phyloP scores from a whole-genome alignment of 2,329 filamentous ascomycete genomes.

The Arthrobotrys sinensis region DNA sequence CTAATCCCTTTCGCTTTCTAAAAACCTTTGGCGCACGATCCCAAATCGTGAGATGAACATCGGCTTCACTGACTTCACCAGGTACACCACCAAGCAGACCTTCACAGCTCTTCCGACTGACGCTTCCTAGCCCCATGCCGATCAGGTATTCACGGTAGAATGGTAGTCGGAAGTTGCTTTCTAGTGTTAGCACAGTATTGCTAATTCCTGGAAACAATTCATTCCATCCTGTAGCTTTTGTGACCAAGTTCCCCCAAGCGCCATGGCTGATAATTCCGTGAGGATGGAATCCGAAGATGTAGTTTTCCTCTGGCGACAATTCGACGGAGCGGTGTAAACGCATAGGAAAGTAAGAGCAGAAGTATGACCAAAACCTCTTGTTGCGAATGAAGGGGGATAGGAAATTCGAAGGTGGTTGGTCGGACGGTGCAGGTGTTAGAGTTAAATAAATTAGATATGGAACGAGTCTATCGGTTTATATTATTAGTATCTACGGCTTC shows the following conservation, averaged over 20 bases:
- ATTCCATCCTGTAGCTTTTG: constrained; percentile 75
- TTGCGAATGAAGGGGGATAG: constrained; percentile 82
- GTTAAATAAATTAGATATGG: constrained; percentile 88
- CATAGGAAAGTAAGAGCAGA: constrained; percentile 93
- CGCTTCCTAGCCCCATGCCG: constrained; percentile 86
- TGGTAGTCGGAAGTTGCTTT: constrained; percentile 93
- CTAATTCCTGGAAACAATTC: constrained; percentile 94
- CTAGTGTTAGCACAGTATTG: constrained; percentile 93
- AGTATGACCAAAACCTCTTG: constrained; percentile 85
- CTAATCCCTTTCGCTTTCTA: constrained; percentile 34
- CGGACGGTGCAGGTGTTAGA: constrained; percentile 81
- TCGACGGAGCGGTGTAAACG: constrained; percentile 86
- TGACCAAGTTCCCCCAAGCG: constrained; percentile 57
- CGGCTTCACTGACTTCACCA: constrained; percentile 56
- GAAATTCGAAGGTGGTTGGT: constrained; percentile 78
- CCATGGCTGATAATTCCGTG: constrained; percentile 84
- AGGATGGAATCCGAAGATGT: constrained; percentile 97
- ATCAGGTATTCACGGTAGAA: constrained; percentile 96
- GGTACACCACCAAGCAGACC: constrained; percentile 79
- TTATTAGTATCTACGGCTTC: constrained; percentile 5
- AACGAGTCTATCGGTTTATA: constrained; percentile 69
- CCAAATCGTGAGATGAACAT: constrained; percentile 51
- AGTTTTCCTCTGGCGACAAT: constrained; percentile 86
- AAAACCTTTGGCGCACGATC: constrained; percentile 55
- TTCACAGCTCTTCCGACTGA: constrained; percentile 91